A percentile compares a stretch with the other conserved stretches of the same genome.
Conservation (phyloP, 23 red algal genomes). For the Gracilaria domingensis region DNA sequence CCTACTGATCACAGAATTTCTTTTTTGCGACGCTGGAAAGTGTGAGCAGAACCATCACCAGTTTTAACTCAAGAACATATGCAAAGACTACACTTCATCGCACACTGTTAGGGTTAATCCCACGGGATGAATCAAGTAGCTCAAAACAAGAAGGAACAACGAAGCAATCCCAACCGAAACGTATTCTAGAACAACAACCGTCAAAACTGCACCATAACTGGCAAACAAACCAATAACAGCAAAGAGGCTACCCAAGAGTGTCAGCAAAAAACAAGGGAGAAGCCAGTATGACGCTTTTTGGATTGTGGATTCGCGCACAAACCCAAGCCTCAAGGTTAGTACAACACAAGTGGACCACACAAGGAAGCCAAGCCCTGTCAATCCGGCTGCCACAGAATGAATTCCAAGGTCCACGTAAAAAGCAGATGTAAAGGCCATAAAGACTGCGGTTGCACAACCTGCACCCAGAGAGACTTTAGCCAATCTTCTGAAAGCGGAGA, state of each 20-base stretch:
- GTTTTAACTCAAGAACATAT: too few relatives aligned
- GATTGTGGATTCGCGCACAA: too few relatives aligned
- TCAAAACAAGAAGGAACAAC: slow-evolving; percentile 1
- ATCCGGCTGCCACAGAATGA: background rate
- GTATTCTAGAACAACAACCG: slow-evolving; percentile 2
- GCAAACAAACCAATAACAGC: background rate
- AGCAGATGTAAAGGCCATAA: background rate
- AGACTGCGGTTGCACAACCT: background rate
- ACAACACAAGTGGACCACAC: background rate
- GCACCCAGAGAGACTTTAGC: background rate
- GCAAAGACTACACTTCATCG: background rate
- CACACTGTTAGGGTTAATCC: background rate
- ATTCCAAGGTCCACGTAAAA: slow-evolving; percentile 1
- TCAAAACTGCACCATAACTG: background rate
- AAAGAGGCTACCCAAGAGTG: background rate
- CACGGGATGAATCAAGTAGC: background rate
- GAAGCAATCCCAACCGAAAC: background rate
- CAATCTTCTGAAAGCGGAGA: background rate
- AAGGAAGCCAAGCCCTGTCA: background rate
- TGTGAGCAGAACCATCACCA: too few relatives aligned
- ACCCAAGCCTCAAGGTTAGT: background rate
- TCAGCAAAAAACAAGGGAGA: background rate
- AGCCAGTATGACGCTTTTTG: background rate
- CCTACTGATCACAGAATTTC: too few relatives aligned
- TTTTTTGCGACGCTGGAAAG: too few relatives aligned